Conservation (phyloP, 2,329 filamentous ascomycete species). For the Penicillium sp. region DNA sequence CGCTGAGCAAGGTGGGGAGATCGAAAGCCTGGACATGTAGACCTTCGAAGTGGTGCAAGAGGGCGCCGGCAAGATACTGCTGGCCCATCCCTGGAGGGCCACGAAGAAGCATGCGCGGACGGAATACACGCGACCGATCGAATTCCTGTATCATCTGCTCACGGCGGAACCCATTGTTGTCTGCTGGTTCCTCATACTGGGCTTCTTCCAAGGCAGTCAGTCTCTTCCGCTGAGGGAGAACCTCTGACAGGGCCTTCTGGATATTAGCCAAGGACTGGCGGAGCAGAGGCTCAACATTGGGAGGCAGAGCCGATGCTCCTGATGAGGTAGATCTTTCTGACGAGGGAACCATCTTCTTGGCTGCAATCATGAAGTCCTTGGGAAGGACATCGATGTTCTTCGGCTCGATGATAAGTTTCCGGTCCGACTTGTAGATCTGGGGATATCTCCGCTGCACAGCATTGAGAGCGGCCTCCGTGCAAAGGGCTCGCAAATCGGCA, state of each 20-base stretch:
- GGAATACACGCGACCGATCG: conserved; percentile 82
- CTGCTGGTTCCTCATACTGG: conserved; percentile 81
- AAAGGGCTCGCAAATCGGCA: conserved; percentile 89
- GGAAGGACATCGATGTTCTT: conserved; percentile 81
- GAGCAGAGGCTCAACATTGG: conserved; percentile 77
- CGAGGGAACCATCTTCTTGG: conserved; percentile 94
- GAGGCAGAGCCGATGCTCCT: conserved; percentile 76
- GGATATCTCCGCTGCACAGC: conserved; percentile 94
- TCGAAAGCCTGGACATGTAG: conserved; percentile 95
- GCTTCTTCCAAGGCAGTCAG: conserved; percentile 90
- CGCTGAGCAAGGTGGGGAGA: conserved; percentile 79
- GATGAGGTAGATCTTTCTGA: conserved; percentile 88
- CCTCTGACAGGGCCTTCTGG: conserved; percentile 66
- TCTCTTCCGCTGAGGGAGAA: conserved; percentile 82
- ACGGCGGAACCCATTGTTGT: conserved; percentile 78
- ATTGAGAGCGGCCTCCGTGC: conserved; percentile 93
- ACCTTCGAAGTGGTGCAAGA: conserved; percentile 89
- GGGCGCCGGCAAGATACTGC: conserved; percentile 78
- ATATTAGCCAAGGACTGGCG: conserved; percentile 71
- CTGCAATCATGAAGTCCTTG: conserved; percentile 94
- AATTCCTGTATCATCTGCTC: conserved; percentile 79
- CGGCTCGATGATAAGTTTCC: conserved; percentile 87
- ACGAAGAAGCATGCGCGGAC: conserved; percentile 79
- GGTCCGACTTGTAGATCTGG: conserved; percentile 87
- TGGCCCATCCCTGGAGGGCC: conserved; percentile 92